Percentiles rank a stretch among this genome's conserved stretches.
Evolutionary conservation across 2,329 filamentous ascomycete genomes (phyloP).

Genomic region (Beauveria pseudobassiana): DNA sequence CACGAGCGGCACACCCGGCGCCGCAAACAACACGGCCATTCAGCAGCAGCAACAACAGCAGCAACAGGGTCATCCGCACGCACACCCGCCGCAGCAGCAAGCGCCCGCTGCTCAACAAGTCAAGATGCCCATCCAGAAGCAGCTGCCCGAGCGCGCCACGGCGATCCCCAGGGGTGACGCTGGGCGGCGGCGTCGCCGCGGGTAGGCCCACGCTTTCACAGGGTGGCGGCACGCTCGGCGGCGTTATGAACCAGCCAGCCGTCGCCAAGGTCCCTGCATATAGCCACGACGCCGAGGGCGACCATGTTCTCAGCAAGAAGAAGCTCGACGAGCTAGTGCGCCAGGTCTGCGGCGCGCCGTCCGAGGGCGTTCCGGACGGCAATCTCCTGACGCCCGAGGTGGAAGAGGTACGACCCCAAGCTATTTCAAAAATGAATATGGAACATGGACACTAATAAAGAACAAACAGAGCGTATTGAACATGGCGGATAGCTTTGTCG

Average conservation of each 20-base stretch:
- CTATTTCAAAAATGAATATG: too few species aligned
- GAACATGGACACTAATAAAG: not conserved
- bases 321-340: constrained; percentile 92
- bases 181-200: constrained; percentile 53
- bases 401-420: constrained; percentile 65
- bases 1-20: constrained; percentile 16
- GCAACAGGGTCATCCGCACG: constrained; percentile 38
- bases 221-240: constrained; percentile 67
- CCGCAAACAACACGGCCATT: constrained; percentile 15
- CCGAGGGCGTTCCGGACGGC: constrained; percentile 58
- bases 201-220: constrained; percentile 77
- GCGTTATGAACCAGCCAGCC: constrained; percentile 81
- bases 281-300: constrained; percentile 83
- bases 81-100: constrained; percentile 34
- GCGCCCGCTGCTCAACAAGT: constrained; percentile 34
- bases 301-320: constrained; percentile 93
- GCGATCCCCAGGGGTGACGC: constrained; percentile 64
- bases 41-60: constrained; percentile 24
- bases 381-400: constrained; percentile 84
- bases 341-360: constrained; percentile 79
- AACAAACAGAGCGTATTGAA: constrained; percentile 65
- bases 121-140: constrained; percentile 80
- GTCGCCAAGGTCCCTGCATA: constrained; percentile 75
- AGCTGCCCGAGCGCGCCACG: constrained; percentile 59
- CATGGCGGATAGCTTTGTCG: constrained; percentile 90